These are phyloP conservation scores for Podospora australis DNA, from an alignment of 495 filamentous ascomycete genomes.

Conservation along the genomic window DNA sequence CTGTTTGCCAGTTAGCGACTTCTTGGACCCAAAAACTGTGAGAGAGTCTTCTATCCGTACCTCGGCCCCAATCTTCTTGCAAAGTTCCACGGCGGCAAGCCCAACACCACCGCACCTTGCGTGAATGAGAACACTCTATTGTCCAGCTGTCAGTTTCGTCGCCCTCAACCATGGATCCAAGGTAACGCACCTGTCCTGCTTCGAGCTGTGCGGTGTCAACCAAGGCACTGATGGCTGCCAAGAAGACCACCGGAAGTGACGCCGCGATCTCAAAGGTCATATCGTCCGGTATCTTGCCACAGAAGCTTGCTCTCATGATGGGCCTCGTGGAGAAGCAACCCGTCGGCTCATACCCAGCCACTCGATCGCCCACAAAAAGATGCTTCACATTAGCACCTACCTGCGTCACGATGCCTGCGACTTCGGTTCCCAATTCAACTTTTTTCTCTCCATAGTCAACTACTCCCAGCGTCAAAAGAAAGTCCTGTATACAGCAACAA, in stretches of 20 bases:
- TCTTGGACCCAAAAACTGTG: too few species aligned
- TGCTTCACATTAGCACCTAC: slow-evolving; percentile 30
- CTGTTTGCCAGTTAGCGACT: too few species aligned
- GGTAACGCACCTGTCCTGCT: slow-evolving; percentile 32
- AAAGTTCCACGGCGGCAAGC: slow-evolving; percentile 50
- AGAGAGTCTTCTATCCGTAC: too few species aligned
- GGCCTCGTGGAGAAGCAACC: neutral
- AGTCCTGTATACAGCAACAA: too few species aligned
- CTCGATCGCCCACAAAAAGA: neutral
- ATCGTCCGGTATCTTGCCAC: slow-evolving; percentile 8
- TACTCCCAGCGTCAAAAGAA: neutral
- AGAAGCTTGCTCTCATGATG: neutral
- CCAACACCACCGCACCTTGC: slow-evolving; percentile 50
- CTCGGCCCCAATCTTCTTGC: slow-evolving; percentile 41
- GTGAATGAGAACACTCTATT: slow-evolving; percentile 49
- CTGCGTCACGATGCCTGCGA: slow-evolving; percentile 35
- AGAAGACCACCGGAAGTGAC: slow-evolving; percentile 32
- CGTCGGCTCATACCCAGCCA: neutral
- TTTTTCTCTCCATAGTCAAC: neutral
- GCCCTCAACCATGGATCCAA: neutral
- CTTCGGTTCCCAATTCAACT: neutral
- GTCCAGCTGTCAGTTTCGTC: too few species aligned
- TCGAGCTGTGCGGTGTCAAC: slow-evolving; percentile 28
- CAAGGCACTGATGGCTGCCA: slow-evolving; percentile 29
- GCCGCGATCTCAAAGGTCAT: slow-evolving; percentile 26